A percentile compares a stretch with the other conserved stretches of the same genome.
Conservation (phyloP, 2,329 filamentous ascomycete species). For the Trichoderma lentiforme region DNA sequence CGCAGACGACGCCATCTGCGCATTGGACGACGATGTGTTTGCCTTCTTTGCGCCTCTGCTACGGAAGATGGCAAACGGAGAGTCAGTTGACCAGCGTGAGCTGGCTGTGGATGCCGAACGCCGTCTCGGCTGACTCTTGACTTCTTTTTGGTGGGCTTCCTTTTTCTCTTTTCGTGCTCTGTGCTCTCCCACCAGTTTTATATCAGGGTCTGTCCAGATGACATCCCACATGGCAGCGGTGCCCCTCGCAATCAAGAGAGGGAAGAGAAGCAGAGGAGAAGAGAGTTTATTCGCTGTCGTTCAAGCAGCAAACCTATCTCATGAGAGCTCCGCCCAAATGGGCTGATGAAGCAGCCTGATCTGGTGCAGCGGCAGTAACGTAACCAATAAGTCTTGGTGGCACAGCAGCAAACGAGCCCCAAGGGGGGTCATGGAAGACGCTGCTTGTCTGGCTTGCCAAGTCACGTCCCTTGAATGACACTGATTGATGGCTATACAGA, state of each 20-base stretch:
- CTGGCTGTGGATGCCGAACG: conserved; percentile 43
- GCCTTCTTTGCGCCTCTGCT: conserved; percentile 31
- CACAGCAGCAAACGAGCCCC: conserved; percentile 17
- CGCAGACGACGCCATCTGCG: conserved; percentile 20
- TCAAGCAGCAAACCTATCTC: background rate
- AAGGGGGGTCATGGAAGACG: background rate
- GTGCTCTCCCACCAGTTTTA: conserved; percentile 52
- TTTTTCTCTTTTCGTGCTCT: conserved; percentile 46
- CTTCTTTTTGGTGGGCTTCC: conserved; percentile 17
- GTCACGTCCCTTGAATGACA: background rate
- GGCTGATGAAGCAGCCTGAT: background rate
- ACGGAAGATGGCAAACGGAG: conserved; percentile 44
- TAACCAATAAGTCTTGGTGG: conserved; percentile 9
- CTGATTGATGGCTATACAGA: background rate
- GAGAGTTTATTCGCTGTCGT: background rate
- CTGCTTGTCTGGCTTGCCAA: background rate
- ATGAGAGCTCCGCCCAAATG: background rate
- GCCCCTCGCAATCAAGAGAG: conserved; percentile 1
- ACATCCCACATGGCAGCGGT: conserved; percentile 52
- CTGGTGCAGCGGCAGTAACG: conserved; percentile 20
- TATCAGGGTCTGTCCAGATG: conserved; percentile 54
- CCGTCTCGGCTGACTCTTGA: conserved; percentile 27
- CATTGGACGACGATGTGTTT: conserved; percentile 23
- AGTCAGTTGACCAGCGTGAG: conserved; percentile 40
- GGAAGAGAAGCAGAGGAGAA: background rate